A percentile compares a stretch with the other conserved stretches of the same genome.
These are phyloP conservation scores for Sechiopsis laciniata DNA, from an alignment of 306 rosid species.

Conservation along the genomic window DNA sequence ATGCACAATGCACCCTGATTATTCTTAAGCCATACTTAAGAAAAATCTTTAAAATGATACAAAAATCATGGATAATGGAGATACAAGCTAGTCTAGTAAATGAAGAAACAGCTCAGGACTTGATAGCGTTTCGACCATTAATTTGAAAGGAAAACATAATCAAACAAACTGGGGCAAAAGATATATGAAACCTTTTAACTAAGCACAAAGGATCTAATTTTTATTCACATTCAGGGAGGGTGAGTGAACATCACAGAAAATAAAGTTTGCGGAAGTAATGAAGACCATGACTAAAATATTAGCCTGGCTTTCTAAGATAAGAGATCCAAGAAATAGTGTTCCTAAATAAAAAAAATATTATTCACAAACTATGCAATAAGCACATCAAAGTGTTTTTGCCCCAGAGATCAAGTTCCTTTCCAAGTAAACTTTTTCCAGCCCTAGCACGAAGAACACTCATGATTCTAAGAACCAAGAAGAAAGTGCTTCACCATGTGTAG, in stretches of 20 bases:
- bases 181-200: neutral
- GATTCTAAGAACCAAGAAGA: neutral
- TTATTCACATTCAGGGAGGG: neutral
- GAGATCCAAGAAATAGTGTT: neutral
- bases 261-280: neutral
- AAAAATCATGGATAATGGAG: neutral
- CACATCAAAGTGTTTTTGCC: neutral
- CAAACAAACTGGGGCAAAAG: neutral
- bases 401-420: neutral
- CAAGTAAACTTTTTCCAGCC: neutral
- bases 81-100: too few species aligned
- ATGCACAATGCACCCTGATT: too few species aligned
- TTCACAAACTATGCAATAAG: neutral
- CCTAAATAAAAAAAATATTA: neutral
- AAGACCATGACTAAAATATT: neutral
- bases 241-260: neutral
- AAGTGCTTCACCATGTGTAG: neutral
- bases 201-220: neutral
- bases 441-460: neutral
- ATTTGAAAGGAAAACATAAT: neutral
- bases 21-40: neutral
- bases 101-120: neutral
- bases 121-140: neutral
- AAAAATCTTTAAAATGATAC: too few species aligned
- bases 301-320: too few species aligned